These are phyloP conservation scores for Neostapfia colusana DNA, from an alignment of 176 grass and related monocot species.

Conservation along the genomic window DNA sequence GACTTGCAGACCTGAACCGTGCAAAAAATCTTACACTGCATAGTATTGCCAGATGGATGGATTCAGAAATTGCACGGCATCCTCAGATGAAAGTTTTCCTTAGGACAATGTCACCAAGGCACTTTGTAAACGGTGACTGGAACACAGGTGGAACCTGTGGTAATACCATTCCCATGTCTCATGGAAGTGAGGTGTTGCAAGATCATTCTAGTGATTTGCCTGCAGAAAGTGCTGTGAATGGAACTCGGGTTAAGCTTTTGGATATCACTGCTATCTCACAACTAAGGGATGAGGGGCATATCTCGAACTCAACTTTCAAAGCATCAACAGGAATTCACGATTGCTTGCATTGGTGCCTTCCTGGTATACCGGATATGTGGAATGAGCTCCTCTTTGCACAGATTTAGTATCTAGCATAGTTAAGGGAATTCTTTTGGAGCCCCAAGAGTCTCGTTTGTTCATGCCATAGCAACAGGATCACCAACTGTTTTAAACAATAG, in stretches of 20 bases:
- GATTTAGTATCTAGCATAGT: conserved; percentile 48
- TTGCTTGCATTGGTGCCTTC: conserved; percentile 99
- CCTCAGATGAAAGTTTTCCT: conserved; percentile 77
- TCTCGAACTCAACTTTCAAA: conserved; percentile 75
- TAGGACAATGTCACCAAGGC: conserved; percentile 87
- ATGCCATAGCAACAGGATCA: conserved; percentile 8
- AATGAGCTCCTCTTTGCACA: conserved; percentile 95
- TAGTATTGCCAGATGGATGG: conserved; percentile 74
- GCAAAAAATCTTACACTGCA: conserved; percentile 79
- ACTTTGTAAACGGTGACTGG: conserved; percentile 97
- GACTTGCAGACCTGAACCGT: conserved; percentile 50
- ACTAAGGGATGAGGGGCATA: conserved; percentile 84
- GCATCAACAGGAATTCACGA: conserved; percentile 56
- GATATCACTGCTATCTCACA: conserved; percentile 86
- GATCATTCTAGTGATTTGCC: conserved; percentile 67
- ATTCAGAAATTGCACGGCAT: conserved; percentile 51
- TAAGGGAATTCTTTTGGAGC: conserved; percentile 13
- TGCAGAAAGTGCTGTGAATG: conserved; percentile 66
- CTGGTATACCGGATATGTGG: conserved; percentile 89
- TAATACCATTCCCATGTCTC: conserved; percentile 62
- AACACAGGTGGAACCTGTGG: conserved; percentile 95
- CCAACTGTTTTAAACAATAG: background rate
- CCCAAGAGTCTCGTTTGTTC: background rate
- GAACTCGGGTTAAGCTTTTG: conserved; percentile 70
- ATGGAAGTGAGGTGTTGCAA: conserved; percentile 66